Conservation (phyloP, 306 rosid genomes). For the Prunus salicina region DNA sequence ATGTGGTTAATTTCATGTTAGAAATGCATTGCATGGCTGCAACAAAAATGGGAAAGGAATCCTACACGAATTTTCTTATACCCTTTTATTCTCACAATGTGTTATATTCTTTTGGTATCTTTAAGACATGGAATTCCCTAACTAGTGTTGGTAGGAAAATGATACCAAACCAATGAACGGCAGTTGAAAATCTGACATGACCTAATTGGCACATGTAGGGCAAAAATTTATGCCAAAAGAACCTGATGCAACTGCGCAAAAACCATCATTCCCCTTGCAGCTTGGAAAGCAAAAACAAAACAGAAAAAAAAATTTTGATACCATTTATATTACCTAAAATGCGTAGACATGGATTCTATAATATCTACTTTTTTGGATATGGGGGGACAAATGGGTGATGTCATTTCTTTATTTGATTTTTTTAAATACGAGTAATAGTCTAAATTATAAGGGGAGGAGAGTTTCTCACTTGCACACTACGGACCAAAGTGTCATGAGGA, state of each 20-base stretch:
- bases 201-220: neutral
- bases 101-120: slow-evolving; percentile 4
- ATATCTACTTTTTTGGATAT: neutral
- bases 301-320: neutral
- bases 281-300: neutral
- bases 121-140: slow-evolving; percentile 1
- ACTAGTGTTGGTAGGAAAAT: neutral
- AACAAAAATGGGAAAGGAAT: no score
- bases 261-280: neutral
- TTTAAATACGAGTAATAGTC: no score
- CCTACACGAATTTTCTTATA: no score
- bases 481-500: no score
- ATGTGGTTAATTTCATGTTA: no score
- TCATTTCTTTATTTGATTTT: neutral
- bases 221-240: slow-evolving; percentile 6
- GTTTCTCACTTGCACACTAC: no score
- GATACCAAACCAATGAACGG: neutral
- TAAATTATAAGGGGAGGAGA: no score
- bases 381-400: neutral
- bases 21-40: no score
- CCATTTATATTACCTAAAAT: neutral
- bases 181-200: neutral
- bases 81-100: neutral
- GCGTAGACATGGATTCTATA: neutral
- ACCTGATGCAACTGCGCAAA: neutral